These are phyloP conservation scores for Clarireedia hainanense DNA, from an alignment of 2,329 filamentous ascomycete species.

Conservation along the genomic window DNA sequence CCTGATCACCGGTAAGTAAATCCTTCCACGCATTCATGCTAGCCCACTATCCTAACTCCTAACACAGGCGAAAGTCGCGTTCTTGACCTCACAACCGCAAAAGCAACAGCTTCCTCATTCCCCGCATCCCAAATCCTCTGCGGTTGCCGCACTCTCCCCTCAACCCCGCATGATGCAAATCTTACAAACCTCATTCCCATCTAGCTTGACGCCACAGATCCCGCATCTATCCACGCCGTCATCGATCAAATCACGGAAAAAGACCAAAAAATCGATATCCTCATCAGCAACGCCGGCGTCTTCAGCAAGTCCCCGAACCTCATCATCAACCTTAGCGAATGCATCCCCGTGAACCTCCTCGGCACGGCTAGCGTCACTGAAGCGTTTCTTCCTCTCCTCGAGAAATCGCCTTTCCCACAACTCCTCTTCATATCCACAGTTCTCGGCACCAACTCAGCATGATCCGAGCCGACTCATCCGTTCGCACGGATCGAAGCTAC, in stretches of 20 bases:
- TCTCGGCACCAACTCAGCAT: slow-evolving; percentile 15
- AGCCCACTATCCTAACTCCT: not conserved
- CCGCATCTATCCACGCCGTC: slow-evolving; percentile 12
- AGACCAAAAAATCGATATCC: slow-evolving; percentile 13
- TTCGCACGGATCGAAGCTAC: slow-evolving; percentile 12
- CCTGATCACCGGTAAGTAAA: not conserved
- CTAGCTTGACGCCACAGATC: slow-evolving; percentile 12
- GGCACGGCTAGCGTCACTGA: slow-evolving; percentile 28
- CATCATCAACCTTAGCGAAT: slow-evolving; percentile 13
- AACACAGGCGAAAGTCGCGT: not conserved
- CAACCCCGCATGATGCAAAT: not conserved
- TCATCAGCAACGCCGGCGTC: slow-evolving; percentile 19
- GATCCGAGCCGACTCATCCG: slow-evolving; percentile 8
- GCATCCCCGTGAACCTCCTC: slow-evolving; percentile 26
- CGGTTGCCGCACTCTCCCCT: not conserved
- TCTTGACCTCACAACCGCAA: not conserved
- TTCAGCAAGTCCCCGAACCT: not conserved
- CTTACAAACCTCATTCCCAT: not conserved
- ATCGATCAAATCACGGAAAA: slow-evolving; percentile 1
- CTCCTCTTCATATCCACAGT: slow-evolving; percentile 24
- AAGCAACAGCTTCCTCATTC: not conserved
- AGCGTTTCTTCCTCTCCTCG: slow-evolving; percentile 28
- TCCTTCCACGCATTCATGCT: not conserved
- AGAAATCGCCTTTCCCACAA: slow-evolving; percentile 22
- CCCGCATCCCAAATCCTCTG: not conserved